phyloP scores from a whole-genome alignment of 1,284 basidiomycete species.

The Sanghuangporus baumii region DNA sequence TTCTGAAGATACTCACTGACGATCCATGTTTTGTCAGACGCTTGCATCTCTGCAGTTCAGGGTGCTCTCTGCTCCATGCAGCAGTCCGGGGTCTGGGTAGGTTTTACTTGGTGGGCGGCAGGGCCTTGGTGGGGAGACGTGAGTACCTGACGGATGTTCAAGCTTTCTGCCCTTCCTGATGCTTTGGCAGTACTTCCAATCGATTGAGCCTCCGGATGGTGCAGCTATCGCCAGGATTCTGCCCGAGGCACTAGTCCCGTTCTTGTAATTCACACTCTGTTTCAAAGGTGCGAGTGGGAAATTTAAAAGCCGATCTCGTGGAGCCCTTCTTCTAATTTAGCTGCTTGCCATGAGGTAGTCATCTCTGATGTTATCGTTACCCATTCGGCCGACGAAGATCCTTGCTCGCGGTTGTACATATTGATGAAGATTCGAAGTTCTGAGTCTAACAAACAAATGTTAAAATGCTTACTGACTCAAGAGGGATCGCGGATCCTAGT shows the following conservation, averaged over 20 bases:
- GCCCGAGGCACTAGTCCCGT: constrained; percentile 52
- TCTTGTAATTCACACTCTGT: constrained; percentile 31
- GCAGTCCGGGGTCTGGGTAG: constrained; percentile 53
- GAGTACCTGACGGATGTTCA: constrained; percentile 26
- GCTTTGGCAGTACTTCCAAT: constrained; percentile 47
- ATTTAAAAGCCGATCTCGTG: background rate
- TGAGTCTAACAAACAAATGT: constrained; percentile 1
- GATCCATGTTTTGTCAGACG: constrained; percentile 19
- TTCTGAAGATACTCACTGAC: background rate
- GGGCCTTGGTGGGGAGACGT: constrained; percentile 58
- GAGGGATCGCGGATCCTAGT: background rate
- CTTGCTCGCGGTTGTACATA: background rate
- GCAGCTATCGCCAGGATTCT: constrained; percentile 45
- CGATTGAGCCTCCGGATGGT: constrained; percentile 58
- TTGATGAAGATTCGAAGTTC: background rate
- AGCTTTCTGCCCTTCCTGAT: constrained; percentile 14
- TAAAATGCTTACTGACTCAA: constrained; percentile 1
- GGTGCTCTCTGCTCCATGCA: constrained; percentile 56
- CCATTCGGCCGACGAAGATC: background rate
- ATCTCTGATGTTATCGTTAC: background rate
- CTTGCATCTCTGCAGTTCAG: constrained; percentile 47
- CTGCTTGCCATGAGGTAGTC: background rate
- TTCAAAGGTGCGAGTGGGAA: background rate
- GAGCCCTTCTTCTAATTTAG: background rate
- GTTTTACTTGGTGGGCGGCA: constrained; percentile 53